phyloP scores from a whole-genome alignment of 345 rosid species.

The Camelina neglecta region DNA sequence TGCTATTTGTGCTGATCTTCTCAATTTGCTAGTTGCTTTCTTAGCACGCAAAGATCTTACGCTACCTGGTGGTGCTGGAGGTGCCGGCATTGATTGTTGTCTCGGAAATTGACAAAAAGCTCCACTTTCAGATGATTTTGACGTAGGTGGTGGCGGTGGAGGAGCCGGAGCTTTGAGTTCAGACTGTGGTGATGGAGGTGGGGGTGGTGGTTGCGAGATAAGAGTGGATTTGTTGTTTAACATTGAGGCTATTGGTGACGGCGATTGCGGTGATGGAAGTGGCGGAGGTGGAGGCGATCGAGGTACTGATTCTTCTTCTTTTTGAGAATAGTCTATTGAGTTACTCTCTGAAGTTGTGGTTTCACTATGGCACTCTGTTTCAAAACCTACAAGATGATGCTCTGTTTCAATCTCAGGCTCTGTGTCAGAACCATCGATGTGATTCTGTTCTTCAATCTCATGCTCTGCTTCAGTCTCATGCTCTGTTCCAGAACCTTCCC shows the following conservation, averaged over 20 bases:
- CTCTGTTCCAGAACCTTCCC: neutral
- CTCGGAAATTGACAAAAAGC: slow-evolving; percentile 28
- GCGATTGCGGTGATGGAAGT: slow-evolving; percentile 36
- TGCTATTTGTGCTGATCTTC: slow-evolving; percentile 64
- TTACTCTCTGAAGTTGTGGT: slow-evolving; percentile 10
- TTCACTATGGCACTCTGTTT: slow-evolving; percentile 30
- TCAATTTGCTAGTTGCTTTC: slow-evolving; percentile 60
- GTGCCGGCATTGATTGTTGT: slow-evolving; percentile 45
- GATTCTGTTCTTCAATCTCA: neutral
- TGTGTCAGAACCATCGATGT: neutral
- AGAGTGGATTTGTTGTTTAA: slow-evolving; percentile 13
- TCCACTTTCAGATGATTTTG: slow-evolving; percentile 32
- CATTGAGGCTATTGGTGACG: slow-evolving; percentile 5
- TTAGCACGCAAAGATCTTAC: slow-evolving; percentile 53
- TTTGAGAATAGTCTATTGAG: slow-evolving; percentile 8
- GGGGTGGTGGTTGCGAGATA: slow-evolving; percentile 41
- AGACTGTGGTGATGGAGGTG: slow-evolving; percentile 38
- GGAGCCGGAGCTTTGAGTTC: slow-evolving; percentile 24
- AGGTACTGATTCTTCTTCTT: neutral
- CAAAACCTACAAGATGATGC: neutral
- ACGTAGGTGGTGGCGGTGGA: slow-evolving; percentile 45
- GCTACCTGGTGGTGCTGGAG: slow-evolving; percentile 61
- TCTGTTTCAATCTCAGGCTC: slow-evolving; percentile 17
- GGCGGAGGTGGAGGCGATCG: slow-evolving; percentile 43
- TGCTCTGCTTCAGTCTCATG: slow-evolving; percentile 2